These are phyloP conservation scores for Ramularia collo-cygni DNA, from an alignment of 2,329 filamentous ascomycete species.

Conservation along the genomic window DNA sequence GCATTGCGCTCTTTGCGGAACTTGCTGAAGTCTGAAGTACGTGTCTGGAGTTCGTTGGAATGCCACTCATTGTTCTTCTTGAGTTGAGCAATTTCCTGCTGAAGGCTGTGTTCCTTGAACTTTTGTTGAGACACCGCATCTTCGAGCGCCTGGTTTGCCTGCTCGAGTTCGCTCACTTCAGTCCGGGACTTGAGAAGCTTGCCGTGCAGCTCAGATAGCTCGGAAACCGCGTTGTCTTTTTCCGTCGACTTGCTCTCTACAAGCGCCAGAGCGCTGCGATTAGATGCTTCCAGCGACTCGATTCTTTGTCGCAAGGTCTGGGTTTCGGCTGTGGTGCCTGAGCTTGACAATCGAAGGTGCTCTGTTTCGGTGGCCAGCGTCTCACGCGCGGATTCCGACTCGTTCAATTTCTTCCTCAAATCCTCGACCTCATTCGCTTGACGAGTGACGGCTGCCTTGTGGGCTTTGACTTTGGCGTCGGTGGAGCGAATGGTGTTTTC, in stretches of 20 bases:
- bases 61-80: slow-evolving; percentile 92
- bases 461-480: slow-evolving; percentile 72
- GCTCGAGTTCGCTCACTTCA: slow-evolving; percentile 74
- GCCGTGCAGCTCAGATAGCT: slow-evolving; percentile 81
- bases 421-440: slow-evolving; percentile 77
- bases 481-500: slow-evolving; percentile 81
- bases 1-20: slow-evolving; percentile 92
- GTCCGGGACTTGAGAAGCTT: slow-evolving; percentile 79
- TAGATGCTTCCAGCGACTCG: slow-evolving; percentile 79
- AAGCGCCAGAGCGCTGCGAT: slow-evolving; percentile 80
- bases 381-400: slow-evolving; percentile 72
- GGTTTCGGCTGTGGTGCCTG: slow-evolving; percentile 65
- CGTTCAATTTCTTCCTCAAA: slow-evolving; percentile 69
- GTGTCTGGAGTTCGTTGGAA: slow-evolving; percentile 83
- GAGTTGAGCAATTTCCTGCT: slow-evolving; percentile 83
- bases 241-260: slow-evolving; percentile 84
- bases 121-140: slow-evolving; percentile 73
- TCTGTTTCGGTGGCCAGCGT: slow-evolving; percentile 76
- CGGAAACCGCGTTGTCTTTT: slow-evolving; percentile 77
- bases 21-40: slow-evolving; percentile 77
- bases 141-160: slow-evolving; percentile 74
- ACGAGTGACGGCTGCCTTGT: slow-evolving; percentile 77
- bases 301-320: slow-evolving; percentile 76
- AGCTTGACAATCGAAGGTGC: slow-evolving; percentile 65
- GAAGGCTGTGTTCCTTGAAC: slow-evolving; percentile 81